Percentiles rank a stretch among this genome's conserved stretches.
Conservation (phyloP, 306 rosid species). For the Arachis hypogaea region DNA sequence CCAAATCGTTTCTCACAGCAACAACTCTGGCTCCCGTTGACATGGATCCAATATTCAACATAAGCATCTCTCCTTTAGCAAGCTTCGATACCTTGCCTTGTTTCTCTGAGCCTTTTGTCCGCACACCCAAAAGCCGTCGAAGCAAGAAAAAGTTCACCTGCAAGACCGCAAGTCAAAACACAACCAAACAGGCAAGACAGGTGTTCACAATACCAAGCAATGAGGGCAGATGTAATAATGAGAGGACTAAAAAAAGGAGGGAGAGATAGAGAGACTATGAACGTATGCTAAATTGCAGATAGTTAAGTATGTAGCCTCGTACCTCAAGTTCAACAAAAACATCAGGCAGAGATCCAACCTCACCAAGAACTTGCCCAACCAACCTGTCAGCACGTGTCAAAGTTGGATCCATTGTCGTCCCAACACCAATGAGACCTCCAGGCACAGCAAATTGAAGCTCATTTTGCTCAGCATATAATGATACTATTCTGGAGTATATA, state of each 20-base stretch:
- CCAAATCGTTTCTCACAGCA: conserved; percentile 89
- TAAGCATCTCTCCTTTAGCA: conserved; percentile 82
- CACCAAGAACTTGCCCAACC: conserved; percentile 98
- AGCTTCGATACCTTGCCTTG: conserved; percentile 94
- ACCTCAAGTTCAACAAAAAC: conserved; percentile 94
- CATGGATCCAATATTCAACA: conserved; percentile 99
- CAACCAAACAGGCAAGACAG: neutral
- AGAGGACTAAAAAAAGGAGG: neutral
- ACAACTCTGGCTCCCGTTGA: conserved; percentile 84
- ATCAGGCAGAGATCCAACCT: conserved; percentile 95
- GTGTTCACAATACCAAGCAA: neutral
- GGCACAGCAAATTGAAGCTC: conserved; percentile 97
- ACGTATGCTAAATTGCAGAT: conserved; percentile 3
- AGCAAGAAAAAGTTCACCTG: conserved; percentile 96
- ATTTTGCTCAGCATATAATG: conserved; percentile 87
- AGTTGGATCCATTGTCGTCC: conserved; percentile 97
- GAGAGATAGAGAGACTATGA: no score
- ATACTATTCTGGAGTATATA: conserved; percentile 92
- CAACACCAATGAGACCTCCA: conserved; percentile 94
- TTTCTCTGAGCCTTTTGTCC: conserved; percentile 86
- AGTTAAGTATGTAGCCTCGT: neutral
- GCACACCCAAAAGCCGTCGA: conserved; percentile 87
- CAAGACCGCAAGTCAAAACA: conserved; percentile 36
- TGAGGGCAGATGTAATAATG: neutral
- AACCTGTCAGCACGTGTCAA: conserved; percentile 95